Conservation (phyloP, 129 eudicot species). For the Chrysanthemum makinoi region DNA sequence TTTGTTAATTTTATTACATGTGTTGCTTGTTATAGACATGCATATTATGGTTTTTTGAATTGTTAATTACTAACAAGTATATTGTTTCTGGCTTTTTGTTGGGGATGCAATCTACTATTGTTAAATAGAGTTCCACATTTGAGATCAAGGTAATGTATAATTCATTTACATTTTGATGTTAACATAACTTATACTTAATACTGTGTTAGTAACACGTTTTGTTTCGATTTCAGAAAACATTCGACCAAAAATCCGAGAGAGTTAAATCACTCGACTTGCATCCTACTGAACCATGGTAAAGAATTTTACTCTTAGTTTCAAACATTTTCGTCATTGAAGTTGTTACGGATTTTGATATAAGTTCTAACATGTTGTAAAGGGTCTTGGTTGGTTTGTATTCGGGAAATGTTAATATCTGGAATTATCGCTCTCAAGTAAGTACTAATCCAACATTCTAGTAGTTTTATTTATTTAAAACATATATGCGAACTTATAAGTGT, state of each 20-base stretch:
- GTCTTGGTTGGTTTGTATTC: slow-evolving; percentile 69
- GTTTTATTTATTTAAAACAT: neutral
- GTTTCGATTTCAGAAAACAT: slow-evolving; percentile 47
- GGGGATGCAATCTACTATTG: too few species aligned
- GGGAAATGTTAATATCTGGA: slow-evolving; percentile 77
- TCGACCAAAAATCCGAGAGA: slow-evolving; percentile 72
- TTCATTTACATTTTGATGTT: too few species aligned
- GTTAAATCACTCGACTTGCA: slow-evolving; percentile 86
- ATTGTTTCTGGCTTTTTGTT: too few species aligned
- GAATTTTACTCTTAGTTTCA: too few species aligned
- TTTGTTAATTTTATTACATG: too few species aligned
- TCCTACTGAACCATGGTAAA: slow-evolving; percentile 83
- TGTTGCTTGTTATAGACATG: too few species aligned
- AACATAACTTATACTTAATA: too few species aligned
- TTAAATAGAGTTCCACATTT: too few species aligned
- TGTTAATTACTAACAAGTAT: too few species aligned
- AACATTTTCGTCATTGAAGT: neutral
- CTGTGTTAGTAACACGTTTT: neutral
- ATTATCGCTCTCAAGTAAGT: slow-evolving; percentile 73
- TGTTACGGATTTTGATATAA: neutral
- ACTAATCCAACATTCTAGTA: neutral
- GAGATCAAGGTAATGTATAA: too few species aligned
- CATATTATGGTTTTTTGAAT: too few species aligned
- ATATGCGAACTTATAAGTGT: neutral
- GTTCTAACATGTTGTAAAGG: slow-evolving; percentile 33